These are phyloP conservation scores for Balakata baccata DNA, from an alignment of 345 rosid species.

Conservation along the genomic window DNA sequence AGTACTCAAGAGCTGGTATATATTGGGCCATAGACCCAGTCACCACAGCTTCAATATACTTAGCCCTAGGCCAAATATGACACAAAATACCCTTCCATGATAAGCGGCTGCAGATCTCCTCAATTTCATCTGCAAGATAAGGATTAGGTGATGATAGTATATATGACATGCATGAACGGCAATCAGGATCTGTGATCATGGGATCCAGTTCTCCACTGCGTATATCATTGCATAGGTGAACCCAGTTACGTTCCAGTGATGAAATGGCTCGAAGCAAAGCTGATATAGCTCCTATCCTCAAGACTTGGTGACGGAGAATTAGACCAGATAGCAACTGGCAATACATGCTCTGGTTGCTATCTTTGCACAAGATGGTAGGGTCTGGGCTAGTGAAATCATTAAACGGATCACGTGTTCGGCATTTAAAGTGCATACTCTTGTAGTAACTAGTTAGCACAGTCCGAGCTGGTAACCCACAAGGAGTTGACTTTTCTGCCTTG, in stretches of 20 bases:
- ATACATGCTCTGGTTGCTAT: conserved; percentile 67
- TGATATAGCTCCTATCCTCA: conserved; percentile 60
- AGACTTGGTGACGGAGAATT: conserved; percentile 47
- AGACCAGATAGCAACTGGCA: conserved; percentile 65
- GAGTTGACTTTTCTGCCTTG: conserved; percentile 61
- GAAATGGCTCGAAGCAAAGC: conserved; percentile 58
- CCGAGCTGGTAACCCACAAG: conserved; percentile 58
- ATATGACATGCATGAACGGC: conserved; percentile 39
- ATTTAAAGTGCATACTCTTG: conserved; percentile 64
- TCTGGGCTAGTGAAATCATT: conserved; percentile 57
- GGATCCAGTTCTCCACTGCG: conserved; percentile 41
- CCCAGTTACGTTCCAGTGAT: conserved; percentile 58
- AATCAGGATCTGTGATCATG: conserved; percentile 44
- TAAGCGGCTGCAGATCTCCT: conserved; percentile 41
- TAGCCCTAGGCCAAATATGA: conserved; percentile 59
- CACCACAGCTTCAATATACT: conserved; percentile 66
- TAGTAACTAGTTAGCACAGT: conserved; percentile 69
- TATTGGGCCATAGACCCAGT: conserved; percentile 75
- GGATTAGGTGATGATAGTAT: conserved; percentile 40
- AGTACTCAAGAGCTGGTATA: conserved; percentile 53
- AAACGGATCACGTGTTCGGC: conserved; percentile 44
- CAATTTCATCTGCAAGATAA: conserved; percentile 47
- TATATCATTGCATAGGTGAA: conserved; percentile 48
- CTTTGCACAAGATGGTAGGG: conserved; percentile 54
- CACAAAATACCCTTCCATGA: conserved; percentile 67